phyloP scores from a whole-genome alignment of 306 rosid species.

The Rosa rugosa region DNA sequence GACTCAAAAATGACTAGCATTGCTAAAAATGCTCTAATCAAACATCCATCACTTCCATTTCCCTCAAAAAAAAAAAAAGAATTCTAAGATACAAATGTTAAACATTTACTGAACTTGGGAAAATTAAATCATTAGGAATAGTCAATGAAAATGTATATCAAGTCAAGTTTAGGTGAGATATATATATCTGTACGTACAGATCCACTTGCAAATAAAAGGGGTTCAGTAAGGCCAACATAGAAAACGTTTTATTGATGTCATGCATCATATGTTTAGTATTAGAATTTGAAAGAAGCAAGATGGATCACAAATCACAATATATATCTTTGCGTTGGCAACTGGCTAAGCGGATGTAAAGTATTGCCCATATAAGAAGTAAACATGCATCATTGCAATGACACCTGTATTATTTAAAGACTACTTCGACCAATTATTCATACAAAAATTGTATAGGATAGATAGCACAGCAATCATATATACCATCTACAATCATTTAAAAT shows the following conservation, averaged over 20 bases:
- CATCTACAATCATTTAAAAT: background rate
- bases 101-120: background rate
- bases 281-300: conserved; percentile 3
- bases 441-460: background rate
- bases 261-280: background rate
- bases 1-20: too few species aligned
- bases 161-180: background rate
- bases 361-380: background rate
- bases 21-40: too few species aligned
- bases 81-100: background rate
- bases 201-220: background rate
- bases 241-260: conserved; percentile 16
- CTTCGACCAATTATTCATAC: conserved; percentile 8
- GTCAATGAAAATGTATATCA: background rate
- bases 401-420: conserved; percentile 15
- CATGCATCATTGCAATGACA: conserved; percentile 1
- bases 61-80: too few species aligned
- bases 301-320: background rate
- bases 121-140: background rate
- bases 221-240: conserved; percentile 5
- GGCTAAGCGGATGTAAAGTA: background rate
- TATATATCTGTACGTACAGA: background rate
- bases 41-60: too few species aligned
- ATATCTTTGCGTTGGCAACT: conserved; percentile 22
- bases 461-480: background rate